Percentiles rank a stretch among this genome's conserved stretches.
Conservation (phyloP, 345 rosid species). For the Salix dunnii region DNA sequence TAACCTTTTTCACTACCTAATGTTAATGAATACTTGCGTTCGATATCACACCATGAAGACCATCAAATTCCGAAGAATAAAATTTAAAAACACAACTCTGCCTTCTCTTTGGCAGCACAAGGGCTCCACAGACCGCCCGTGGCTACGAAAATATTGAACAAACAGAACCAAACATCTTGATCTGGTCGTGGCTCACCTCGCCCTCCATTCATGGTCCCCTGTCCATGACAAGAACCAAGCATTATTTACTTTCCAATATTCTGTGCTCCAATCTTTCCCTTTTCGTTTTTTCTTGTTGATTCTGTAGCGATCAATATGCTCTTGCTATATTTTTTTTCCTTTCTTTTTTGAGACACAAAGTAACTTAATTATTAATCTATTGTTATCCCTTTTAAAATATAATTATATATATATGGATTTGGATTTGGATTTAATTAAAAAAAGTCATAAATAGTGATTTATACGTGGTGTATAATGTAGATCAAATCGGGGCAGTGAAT, state of each 20-base stretch:
- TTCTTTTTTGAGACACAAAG: too few species aligned
- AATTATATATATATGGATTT: too few species aligned
- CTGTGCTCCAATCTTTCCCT: not conserved
- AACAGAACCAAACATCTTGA: conserved; percentile 4
- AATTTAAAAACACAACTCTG: not conserved
- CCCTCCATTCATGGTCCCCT: not conserved
- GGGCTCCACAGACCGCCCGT: conserved; percentile 26
- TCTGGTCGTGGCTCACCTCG: conserved; percentile 2
- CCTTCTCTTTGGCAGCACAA: not conserved
- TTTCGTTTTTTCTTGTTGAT: not conserved
- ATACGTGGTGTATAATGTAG: too few species aligned
- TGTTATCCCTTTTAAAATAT: too few species aligned
- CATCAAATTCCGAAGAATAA: not conserved
- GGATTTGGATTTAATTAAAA: too few species aligned
- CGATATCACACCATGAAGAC: not conserved
- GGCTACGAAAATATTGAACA: not conserved
- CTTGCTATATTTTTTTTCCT: too few species aligned
- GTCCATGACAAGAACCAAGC: not conserved
- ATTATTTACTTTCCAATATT: not conserved
- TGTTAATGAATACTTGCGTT: not conserved
- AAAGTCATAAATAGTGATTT: too few species aligned
- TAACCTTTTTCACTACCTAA: not conserved
- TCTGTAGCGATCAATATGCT: too few species aligned
- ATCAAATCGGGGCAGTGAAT: too few species aligned
- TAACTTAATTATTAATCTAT: too few species aligned